These are phyloP conservation scores for Acanthamoeba healyi DNA, from an alignment of 208 protist species.

Conservation along the genomic window DNA sequence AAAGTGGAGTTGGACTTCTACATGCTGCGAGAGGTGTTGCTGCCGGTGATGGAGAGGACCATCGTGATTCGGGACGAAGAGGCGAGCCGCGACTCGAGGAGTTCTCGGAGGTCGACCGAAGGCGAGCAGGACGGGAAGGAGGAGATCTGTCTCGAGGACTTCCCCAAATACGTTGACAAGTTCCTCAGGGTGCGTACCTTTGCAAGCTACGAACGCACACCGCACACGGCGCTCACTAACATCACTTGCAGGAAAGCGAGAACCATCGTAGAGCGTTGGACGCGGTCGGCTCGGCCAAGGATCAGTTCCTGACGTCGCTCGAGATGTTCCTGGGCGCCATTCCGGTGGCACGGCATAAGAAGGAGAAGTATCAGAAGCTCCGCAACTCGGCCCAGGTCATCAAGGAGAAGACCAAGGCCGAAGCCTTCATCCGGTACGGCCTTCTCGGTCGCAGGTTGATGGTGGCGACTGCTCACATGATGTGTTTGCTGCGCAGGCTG, in stretches of 20 bases:
- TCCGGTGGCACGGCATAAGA: slow-evolving; percentile 22
- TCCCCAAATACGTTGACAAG: slow-evolving; percentile 43
- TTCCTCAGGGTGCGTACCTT: not conserved
- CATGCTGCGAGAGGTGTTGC: slow-evolving; percentile 38
- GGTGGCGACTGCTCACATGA: not conserved
- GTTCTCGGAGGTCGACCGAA: not conserved
- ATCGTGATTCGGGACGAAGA: slow-evolving; percentile 14
- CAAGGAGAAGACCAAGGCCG: slow-evolving; percentile 57
- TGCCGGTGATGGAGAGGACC: slow-evolving; percentile 26
- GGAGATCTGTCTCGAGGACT: not conserved
- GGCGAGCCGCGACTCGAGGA: not conserved
- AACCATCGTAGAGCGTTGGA: slow-evolving; percentile 27
- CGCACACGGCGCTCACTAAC: not conserved
- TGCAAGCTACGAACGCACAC: not conserved
- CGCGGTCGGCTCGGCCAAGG: slow-evolving; percentile 3
- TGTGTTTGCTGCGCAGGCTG: not conserved
- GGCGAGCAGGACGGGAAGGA: not conserved
- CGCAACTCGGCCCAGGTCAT: slow-evolving; percentile 41
- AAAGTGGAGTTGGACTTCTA: slow-evolving; percentile 67
- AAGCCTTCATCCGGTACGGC: slow-evolving; percentile 21
- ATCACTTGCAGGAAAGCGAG: slow-evolving; percentile 24
- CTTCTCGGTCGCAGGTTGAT: not conserved
- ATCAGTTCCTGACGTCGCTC: slow-evolving; percentile 53
- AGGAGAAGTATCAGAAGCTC: slow-evolving; percentile 23
- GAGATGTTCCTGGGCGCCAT: slow-evolving; percentile 33